These are phyloP conservation scores for Calycina marina DNA, from an alignment of 2,329 filamentous ascomycete genomes.

Conservation along the genomic window DNA sequence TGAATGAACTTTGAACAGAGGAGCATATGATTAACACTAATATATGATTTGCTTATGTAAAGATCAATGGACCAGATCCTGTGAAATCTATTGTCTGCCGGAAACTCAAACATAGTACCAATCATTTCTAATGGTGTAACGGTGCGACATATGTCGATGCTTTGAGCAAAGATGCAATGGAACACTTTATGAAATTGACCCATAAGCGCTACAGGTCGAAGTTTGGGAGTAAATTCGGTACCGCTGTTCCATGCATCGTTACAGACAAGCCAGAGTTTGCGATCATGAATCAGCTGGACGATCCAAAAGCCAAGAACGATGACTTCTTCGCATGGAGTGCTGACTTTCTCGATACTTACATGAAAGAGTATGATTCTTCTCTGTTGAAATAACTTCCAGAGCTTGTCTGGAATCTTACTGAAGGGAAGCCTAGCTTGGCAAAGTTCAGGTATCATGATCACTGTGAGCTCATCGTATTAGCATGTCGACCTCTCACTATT, in stretches of 20 bases:
- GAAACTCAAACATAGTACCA: not conserved
- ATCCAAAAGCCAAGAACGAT: constrained; percentile 14
- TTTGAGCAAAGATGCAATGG: constrained; percentile 18
- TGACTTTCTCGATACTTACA: constrained; percentile 18
- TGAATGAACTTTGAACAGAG: constrained; percentile 10
- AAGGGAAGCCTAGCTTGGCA: constrained; percentile 14
- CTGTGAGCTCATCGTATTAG: constrained; percentile 5
- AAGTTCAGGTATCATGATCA: constrained; percentile 23
- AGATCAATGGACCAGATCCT: constrained; percentile 13
- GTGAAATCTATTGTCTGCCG: not conserved
- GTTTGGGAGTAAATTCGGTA: constrained; percentile 20
- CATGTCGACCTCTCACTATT: not conserved
- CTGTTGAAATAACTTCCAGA: constrained; percentile 18
- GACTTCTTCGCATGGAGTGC: constrained; percentile 22
- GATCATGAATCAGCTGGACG: constrained; percentile 19
- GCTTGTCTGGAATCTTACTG: constrained; percentile 21
- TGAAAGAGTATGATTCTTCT: constrained; percentile 13
- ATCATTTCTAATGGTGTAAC: constrained; percentile 20
- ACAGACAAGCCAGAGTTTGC: constrained; percentile 24
- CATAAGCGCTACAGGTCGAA: constrained; percentile 21
- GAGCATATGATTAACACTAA: constrained; percentile 8
- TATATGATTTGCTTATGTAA: constrained; percentile 23
- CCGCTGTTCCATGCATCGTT: constrained; percentile 21
- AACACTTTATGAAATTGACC: constrained; percentile 19
- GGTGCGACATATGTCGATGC: constrained; percentile 22